Evolutionary conservation across 208 protist genomes (phyloP), one percentile per base, ranked within the genome.

Genomic region (Wallacemonas sp.): DNA sequence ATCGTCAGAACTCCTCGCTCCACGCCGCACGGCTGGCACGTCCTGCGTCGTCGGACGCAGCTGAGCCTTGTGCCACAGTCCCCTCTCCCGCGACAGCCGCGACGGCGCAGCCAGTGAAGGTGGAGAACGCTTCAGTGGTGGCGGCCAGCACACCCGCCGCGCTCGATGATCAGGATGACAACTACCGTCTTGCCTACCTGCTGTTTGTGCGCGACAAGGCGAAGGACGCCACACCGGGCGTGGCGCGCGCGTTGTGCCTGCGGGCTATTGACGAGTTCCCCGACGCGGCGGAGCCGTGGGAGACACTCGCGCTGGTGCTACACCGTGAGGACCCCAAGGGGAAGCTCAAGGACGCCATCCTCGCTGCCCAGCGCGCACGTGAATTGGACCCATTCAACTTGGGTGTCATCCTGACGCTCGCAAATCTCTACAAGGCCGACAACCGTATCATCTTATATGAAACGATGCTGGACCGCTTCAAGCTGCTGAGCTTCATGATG

Each of bases 401-500:
- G 8, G 63, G 49, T 2, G 64, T 79, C 38, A 72, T 94, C 54
- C 64, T 85, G 8, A 81, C 70, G n/a, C 70, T 89, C 30, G 84
- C 85, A 32, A 89, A 86, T 58, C 76, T 94, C 62, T 91, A 90
- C 72, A 84, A 88, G 65, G 84, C 84, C 12, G 72, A 80, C 23
- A 61, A 76, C 24, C 76, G 77, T 11, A 69, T 74, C 41, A 74
- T 73, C 41, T 76, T 94, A 60, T 72, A 78, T 56, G 77, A 80
- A 2, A 47, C 52, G 52, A 89, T 94, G 85, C 72, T 91, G 73
- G 88, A 94, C 65, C 88, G 84, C 44, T 94, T 90, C 74, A 76
- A 71, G 14, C 72, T 89, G 65, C 69, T 94, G 44, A 68, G 62
- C 6, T 83, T 73, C 69, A 76, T 94, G 65, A 23, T 80, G 41